Conservation (phyloP, 257 asterid genomes). For the Ilex aquifolium region DNA sequence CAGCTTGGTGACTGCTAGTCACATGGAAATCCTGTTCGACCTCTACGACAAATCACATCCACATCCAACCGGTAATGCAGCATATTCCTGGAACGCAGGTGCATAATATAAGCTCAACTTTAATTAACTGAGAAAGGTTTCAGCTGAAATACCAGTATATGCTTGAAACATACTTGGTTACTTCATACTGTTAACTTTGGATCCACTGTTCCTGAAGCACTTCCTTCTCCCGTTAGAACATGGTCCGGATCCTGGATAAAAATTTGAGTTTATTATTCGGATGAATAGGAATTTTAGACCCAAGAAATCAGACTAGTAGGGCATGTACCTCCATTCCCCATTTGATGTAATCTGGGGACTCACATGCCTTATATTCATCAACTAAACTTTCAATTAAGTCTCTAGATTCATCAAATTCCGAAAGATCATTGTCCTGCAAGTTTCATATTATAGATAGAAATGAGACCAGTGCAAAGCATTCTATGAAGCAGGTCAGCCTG, state of each 20-base stretch:
- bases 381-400: slow-evolving; percentile 93
- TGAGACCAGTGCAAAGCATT: neutral
- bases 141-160: no score
- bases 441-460: slow-evolving; percentile 6
- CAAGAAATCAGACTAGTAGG: neutral
- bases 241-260: slow-evolving; percentile 72
- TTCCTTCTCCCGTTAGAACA: slow-evolving; percentile 74
- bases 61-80: no score
- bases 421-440: slow-evolving; percentile 91
- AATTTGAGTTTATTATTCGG: slow-evolving; percentile 1
- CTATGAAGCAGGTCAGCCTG: neutral
- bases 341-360: slow-evolving; percentile 97
- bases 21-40: no score
- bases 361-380: slow-evolving; percentile 99
- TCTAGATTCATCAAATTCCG: slow-evolving; percentile 98
- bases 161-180: slow-evolving; percentile 6
- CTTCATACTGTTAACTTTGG: slow-evolving; percentile 48
- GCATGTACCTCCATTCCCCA: slow-evolving; percentile 95
- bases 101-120: no score
- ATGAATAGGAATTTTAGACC: neutral
- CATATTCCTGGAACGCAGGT: no score
- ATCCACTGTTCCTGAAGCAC: slow-evolving; percentile 67
- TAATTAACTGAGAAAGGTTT: no score
- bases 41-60: no score
- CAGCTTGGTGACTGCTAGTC: no score